phyloP scores from a whole-genome alignment of 164 flowering plant species.

The Magnolia officinalis region DNA sequence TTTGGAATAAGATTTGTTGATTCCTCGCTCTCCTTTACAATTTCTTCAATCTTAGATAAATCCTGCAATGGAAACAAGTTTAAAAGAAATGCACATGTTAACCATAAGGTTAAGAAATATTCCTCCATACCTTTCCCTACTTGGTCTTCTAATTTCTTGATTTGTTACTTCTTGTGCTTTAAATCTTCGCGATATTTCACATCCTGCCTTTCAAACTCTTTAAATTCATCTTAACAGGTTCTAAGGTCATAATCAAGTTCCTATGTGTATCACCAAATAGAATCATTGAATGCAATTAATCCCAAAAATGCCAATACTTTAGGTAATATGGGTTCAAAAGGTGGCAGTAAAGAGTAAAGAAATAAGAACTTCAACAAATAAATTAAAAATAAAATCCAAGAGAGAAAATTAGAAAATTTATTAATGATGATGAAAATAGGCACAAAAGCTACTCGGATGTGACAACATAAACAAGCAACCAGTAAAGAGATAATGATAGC shows the following conservation, averaged over 20 bases:
- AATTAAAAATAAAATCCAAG: neutral
- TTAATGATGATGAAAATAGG: neutral
- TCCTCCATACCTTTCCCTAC: constrained; percentile 55
- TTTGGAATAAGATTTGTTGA: constrained; percentile 65
- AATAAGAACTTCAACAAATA: neutral
- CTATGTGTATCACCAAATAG: constrained; percentile 25
- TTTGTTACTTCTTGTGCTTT: constrained; percentile 78
- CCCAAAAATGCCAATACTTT: neutral
- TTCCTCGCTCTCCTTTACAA: constrained; percentile 50
- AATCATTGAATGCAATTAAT: neutral
- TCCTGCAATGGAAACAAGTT: constrained; percentile 45
- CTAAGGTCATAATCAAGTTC: constrained; percentile 64
- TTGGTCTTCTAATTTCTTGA: constrained; percentile 82
- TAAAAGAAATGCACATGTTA: neutral
- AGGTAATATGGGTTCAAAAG: neutral
- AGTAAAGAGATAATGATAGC: no score
- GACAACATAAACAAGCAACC: neutral
- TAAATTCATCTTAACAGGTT: constrained; percentile 71
- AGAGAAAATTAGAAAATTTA: neutral
- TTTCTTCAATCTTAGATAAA: constrained; percentile 56
- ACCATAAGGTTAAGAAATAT: neutral
- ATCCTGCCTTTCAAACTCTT: constrained; percentile 95
- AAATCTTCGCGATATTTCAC: constrained; percentile 77
- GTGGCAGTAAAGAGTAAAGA: neutral
- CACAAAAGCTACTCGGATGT: neutral